Conservation (phyloP, 148 eudicot species). For the Rhododendron ferrugineum region DNA sequence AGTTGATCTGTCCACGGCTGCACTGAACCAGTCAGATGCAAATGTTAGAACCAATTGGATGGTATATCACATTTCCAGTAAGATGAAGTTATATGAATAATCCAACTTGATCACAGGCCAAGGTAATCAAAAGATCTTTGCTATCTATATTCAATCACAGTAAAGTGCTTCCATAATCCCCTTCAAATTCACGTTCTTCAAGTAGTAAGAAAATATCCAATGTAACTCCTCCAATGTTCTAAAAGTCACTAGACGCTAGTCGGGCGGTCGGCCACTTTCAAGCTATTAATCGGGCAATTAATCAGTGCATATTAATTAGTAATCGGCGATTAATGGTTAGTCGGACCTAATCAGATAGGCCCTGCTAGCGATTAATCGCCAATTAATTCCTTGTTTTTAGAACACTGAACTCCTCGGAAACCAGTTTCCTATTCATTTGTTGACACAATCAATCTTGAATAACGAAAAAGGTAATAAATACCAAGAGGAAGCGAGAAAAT, state of each 20-base stretch:
- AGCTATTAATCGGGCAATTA: too few relatives aligned
- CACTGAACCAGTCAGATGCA: slow-evolving; percentile 28
- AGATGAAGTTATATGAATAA: not conserved
- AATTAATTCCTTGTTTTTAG: too few relatives aligned
- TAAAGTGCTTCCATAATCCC: not conserved
- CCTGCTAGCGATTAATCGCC: too few relatives aligned
- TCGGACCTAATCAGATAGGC: too few relatives aligned
- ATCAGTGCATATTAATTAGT: too few relatives aligned
- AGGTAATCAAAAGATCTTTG: not conserved
- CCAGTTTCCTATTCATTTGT: not conserved
- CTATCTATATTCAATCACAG: not conserved
- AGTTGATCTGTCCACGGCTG: slow-evolving; percentile 19
- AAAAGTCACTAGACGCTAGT: too few relatives aligned
- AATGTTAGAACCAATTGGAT: not conserved
- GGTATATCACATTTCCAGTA: not conserved
- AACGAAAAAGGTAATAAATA: not conserved
- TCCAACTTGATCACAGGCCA: not conserved
- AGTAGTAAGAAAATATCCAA: not conserved
- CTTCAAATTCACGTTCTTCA: not conserved
- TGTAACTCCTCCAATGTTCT: not conserved
- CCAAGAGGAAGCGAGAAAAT: not conserved
- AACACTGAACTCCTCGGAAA: not conserved
- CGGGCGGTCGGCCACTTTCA: too few relatives aligned
- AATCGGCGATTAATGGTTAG: too few relatives aligned
- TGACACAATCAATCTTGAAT: not conserved